phyloP scores from a whole-genome alignment of 1,284 basidiomycete species.

The Papiliotrema laurentii region DNA sequence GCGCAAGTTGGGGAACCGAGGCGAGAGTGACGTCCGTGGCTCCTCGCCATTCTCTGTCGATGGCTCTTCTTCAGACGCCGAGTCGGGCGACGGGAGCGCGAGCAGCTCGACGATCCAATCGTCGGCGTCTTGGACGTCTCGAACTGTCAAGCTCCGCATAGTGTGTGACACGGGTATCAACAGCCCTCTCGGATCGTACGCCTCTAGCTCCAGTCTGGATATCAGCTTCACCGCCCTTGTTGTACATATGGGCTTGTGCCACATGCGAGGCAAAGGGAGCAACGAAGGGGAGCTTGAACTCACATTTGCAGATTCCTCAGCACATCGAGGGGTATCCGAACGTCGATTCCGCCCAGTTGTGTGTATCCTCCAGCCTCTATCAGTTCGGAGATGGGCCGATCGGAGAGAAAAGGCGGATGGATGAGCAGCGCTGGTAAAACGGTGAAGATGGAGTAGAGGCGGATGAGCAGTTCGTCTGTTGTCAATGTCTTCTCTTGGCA shows the following conservation, averaged over 20 bases:
- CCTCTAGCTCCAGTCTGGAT: slow-evolving; percentile 46
- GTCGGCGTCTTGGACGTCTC: slow-evolving; percentile 44
- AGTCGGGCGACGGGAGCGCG: slow-evolving; percentile 1
- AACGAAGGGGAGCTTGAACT: slow-evolving; percentile 7
- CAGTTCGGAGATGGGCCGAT: slow-evolving; percentile 41
- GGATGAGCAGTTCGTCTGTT: slow-evolving; percentile 37
- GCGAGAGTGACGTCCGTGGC: too few relatives aligned
- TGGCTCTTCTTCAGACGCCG: background rate
- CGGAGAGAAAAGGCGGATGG: slow-evolving; percentile 40
- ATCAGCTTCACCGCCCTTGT: too few relatives aligned
- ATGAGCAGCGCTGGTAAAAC: slow-evolving; percentile 43
- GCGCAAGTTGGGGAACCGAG: slow-evolving; percentile 43
- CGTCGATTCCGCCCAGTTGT: slow-evolving; percentile 42
- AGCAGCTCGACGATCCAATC: slow-evolving; percentile 45
- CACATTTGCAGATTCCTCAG: slow-evolving; percentile 44
- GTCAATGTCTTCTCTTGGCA: slow-evolving; percentile 2
- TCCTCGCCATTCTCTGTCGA: too few relatives aligned
- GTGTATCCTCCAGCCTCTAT: slow-evolving; percentile 46
- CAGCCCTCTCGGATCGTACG: slow-evolving; percentile 42
- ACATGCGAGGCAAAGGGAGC: slow-evolving; percentile 3
- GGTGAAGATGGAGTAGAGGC: slow-evolving; percentile 44
- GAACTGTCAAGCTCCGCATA: slow-evolving; percentile 40
- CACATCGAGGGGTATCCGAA: slow-evolving; percentile 44
- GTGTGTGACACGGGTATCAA: slow-evolving; percentile 34
- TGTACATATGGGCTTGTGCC: too few relatives aligned